Percentiles rank a stretch among this genome's conserved stretches.
Conservation (phyloP, 179 eudicot genomes). For the Drosera spatulata region DNA sequence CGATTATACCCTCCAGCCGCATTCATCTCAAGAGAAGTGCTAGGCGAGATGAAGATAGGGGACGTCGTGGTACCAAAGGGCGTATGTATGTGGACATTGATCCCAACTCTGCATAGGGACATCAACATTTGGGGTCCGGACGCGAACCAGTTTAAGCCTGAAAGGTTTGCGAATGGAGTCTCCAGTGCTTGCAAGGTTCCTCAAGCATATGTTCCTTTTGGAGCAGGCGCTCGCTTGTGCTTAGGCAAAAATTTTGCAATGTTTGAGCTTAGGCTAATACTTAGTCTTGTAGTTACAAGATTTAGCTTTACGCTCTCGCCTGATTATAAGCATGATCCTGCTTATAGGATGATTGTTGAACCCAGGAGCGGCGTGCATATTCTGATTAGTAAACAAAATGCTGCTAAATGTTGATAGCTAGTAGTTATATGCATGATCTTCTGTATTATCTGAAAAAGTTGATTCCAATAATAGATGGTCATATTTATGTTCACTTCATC, state of each 20-base stretch:
- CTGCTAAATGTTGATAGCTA: too few species aligned
- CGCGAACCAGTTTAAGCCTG: constrained; percentile 43
- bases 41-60: constrained; percentile 37
- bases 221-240: constrained; percentile 46
- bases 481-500: too few species aligned
- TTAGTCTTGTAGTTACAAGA: constrained; percentile 36
- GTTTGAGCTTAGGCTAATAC: constrained; percentile 37
- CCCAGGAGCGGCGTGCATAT: constrained; percentile 49
- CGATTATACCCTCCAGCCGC: constrained; percentile 53
- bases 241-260: constrained; percentile 53
- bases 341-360: constrained; percentile 51
- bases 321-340: constrained; percentile 40
- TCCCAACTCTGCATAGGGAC: constrained; percentile 46
- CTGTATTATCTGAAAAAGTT: too few species aligned
- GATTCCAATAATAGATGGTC: too few species aligned
- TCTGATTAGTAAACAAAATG: constrained; percentile 8
- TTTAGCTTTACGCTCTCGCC: constrained; percentile 52
- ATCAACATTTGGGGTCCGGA: constrained; percentile 49
- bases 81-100: constrained; percentile 33
- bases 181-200: constrained; percentile 48
- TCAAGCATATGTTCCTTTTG: constrained; percentile 51
- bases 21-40: constrained; percentile 43
- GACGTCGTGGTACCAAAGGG: constrained; percentile 46
- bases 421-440: too few species aligned
- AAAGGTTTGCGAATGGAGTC: constrained; percentile 50